phyloP scores from a whole-genome alignment of 352 stramenopile species.

The Globisporangium paddicum region DNA sequence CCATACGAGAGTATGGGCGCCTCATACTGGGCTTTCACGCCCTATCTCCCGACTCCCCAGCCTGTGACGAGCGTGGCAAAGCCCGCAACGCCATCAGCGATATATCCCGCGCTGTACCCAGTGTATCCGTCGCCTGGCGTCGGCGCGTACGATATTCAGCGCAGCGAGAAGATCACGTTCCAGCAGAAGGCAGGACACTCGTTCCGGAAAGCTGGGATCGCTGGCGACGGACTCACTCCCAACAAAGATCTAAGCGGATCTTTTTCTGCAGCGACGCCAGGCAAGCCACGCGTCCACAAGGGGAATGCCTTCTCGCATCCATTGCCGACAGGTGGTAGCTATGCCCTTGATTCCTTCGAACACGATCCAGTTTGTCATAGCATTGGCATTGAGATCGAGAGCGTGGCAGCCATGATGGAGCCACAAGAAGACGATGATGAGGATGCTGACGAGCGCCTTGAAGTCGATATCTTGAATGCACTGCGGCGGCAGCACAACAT shows the following conservation, averaged over 20 bases:
- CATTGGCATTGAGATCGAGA: neutral
- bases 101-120: conserved; percentile 6
- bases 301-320: conserved; percentile 18
- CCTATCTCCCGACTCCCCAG: conserved; percentile 5
- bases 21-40: conserved; percentile 18
- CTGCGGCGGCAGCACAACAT: conserved; percentile 49
- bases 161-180: conserved; percentile 42
- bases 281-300: conserved; percentile 19
- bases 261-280: neutral
- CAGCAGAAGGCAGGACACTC: conserved; percentile 31
- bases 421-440: conserved; percentile 7
- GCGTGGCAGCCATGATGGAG: neutral
- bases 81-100: neutral
- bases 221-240: neutral
- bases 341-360: neutral
- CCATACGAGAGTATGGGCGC: conserved; percentile 29
- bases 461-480: conserved; percentile 22
- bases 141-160: conserved; percentile 43
- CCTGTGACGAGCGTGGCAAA: neutral
- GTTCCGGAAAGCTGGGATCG: conserved; percentile 22
- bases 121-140: conserved; percentile 24
- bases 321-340: neutral
- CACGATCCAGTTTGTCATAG: neutral
- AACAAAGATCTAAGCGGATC: conserved; percentile 1
- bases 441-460: conserved; percentile 8